Evolutionary conservation across 768 basidiomycete species (phyloP).

Genomic region (Boletellus emodensis): DNA sequence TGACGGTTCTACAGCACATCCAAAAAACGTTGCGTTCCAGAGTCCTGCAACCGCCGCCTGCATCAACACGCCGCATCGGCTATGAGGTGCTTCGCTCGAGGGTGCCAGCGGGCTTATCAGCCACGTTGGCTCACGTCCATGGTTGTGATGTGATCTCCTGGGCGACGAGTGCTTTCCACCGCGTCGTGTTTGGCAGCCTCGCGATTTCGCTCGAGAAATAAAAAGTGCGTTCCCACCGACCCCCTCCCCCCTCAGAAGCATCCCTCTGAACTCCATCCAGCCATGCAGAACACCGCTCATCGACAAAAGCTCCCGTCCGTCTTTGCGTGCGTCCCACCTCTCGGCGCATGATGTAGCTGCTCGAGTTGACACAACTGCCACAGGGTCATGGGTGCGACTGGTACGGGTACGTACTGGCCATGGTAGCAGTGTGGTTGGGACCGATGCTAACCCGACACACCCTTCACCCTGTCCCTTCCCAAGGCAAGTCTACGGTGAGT

Average conservation of each 20-base stretch:
- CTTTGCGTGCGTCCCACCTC: slow-evolving; percentile 4
- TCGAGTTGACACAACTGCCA: not conserved
- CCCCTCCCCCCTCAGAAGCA: not conserved
- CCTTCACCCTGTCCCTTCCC: no score
- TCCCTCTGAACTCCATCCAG: not conserved
- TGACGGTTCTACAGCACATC: not conserved
- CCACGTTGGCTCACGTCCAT: not conserved
- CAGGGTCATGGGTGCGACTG: slow-evolving; percentile 11
- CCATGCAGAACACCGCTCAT: not conserved
- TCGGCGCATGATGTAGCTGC: not conserved
- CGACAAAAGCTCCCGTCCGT: not conserved
- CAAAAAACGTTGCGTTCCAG: not conserved
- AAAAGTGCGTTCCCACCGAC: not conserved
- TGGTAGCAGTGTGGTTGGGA: not conserved
- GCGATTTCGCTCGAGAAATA: not conserved
- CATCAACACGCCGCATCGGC: not conserved
- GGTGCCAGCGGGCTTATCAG: no score
- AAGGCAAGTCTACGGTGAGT: slow-evolving; percentile 12
- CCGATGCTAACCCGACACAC: not conserved
- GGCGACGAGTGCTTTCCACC: not conserved
- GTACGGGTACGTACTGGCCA: slow-evolving; percentile 1
- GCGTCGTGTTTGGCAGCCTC: not conserved
- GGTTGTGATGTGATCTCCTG: not conserved
- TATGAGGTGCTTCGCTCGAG: not conserved
- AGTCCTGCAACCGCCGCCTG: not conserved